These are phyloP conservation scores for Tulasnella sp. DNA, from an alignment of 768 basidiomycete species.

Conservation along the genomic window DNA sequence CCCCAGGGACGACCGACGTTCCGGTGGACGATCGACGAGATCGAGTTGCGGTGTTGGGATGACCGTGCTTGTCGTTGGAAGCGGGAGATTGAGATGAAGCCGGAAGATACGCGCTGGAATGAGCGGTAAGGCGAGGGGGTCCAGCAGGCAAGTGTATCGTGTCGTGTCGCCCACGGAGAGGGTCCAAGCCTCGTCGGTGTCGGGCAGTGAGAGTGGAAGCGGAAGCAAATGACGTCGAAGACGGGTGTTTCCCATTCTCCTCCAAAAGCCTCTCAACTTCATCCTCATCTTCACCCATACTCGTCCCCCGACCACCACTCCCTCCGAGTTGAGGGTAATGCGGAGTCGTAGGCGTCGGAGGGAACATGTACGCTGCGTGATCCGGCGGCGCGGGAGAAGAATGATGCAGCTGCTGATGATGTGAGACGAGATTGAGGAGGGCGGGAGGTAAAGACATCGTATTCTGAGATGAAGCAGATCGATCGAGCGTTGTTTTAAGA, in stretches of 20 bases:
- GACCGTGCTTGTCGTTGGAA: neutral
- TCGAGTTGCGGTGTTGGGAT: neutral
- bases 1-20: neutral
- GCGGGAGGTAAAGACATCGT: neutral
- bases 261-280: neutral
- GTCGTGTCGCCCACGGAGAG: neutral
- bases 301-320: neutral
- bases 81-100: neutral
- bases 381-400: constrained; percentile 28
- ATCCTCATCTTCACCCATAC: neutral
- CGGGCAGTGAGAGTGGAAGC: neutral
- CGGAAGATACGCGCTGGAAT: neutral
- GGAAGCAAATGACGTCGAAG: neutral
- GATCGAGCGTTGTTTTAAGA: constrained; percentile 36
- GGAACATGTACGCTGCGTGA: neutral
- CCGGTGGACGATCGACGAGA: neutral
- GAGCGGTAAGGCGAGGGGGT: neutral
- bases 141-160: neutral
- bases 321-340: neutral
- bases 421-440: neutral
- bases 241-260: neutral
- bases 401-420: neutral
- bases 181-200: neutral
- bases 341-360: neutral
- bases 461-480: neutral